Evolutionary conservation across 495 filamentous ascomycete species (phyloP).

Genomic region (Staphylotrichum tortipilum): DNA sequence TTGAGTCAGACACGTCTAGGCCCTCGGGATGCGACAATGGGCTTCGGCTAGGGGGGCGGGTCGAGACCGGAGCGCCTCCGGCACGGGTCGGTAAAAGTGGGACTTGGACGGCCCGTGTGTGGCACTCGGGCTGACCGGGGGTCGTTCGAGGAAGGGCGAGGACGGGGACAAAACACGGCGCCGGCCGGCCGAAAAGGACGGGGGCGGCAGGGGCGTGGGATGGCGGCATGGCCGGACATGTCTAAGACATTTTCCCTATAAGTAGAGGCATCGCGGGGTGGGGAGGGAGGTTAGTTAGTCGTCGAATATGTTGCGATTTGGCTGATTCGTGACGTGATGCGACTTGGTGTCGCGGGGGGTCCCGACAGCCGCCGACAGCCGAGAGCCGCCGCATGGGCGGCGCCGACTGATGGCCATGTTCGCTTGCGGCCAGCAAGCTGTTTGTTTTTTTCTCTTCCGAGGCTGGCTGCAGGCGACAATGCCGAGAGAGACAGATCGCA

Average conservation of each 20-base stretch:
- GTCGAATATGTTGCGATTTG: too few relatives aligned
- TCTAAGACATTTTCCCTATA: background rate
- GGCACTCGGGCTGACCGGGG: conserved; percentile 7
- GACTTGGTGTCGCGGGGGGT: background rate
- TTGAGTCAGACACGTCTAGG: too few relatives aligned
- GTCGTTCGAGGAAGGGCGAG: too few relatives aligned
- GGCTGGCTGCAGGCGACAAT: too few relatives aligned
- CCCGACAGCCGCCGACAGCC: conserved; percentile 19
- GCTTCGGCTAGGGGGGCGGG: conserved; percentile 5
- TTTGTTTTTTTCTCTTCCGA: too few relatives aligned
- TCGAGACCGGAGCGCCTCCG: conserved; percentile 5
- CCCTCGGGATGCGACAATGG: conserved; percentile 6
- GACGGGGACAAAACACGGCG: background rate
- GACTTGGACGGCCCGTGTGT: background rate
- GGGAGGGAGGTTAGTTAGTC: too few relatives aligned
- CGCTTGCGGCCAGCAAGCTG: too few relatives aligned
- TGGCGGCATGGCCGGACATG: background rate
- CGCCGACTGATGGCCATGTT: too few relatives aligned
- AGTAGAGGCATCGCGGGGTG: too few relatives aligned
- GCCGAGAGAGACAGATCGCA: too few relatives aligned
- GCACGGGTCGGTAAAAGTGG: conserved; percentile 16
- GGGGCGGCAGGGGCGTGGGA: too few relatives aligned
- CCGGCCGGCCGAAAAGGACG: background rate
- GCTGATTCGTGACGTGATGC: too few relatives aligned
- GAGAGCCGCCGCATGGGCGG: background rate